Base-by-base conservation (phyloP, 306 rosid genomes). In the Erythrophleum fordii region DNA sequence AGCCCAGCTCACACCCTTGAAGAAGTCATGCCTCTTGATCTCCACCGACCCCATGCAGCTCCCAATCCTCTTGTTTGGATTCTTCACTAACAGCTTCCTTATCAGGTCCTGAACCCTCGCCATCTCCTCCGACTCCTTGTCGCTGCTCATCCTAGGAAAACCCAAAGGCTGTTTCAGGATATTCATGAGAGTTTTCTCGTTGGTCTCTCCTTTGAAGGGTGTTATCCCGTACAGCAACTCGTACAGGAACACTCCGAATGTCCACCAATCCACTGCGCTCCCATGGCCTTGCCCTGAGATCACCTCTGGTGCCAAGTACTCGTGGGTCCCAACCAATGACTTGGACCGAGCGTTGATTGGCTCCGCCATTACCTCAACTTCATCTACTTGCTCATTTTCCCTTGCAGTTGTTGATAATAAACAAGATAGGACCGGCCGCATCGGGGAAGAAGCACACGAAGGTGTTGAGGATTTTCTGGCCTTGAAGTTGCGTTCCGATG, bases 221-320 rank as follows among this genome's bases (percentile, higher is more conserved):
- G 99, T 95, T 26, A 75, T 82, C 9, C 97, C 99, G 25, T 85
- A 91, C 55, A 93, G 14, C 94, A 95, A 86, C 76, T 95, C 99
- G 60, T 91, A 95, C 59, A 95, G 78, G 76, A 95, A 93, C 18
- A 95, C 97, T 7, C 99, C 99, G 10, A 95, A 75, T 0, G 99
- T 93, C 99, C 99, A 95, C 99, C 99, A 95, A 46, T 95, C 99
- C 70, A 95, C 99, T 0, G 92, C 95, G 61, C 97, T 88, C 3
- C 99, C 99, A 65, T 95, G 99, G 0, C 99, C 99, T 73, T 93
- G 94, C 0, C 97, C 99, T 8, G 92, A 84, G 9, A 95, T 93
- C 23, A 95, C 97, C 85, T 95, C 99, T 2, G 99, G 99, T 0
- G 99, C 99, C 48, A 95, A 70, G 78, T 95, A 95, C 82, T 95